Percentiles rank a stretch among this genome's conserved stretches.
phyloP scores from a whole-genome alignment of 805 yeast species.

The Candida sanyiensis region DNA sequence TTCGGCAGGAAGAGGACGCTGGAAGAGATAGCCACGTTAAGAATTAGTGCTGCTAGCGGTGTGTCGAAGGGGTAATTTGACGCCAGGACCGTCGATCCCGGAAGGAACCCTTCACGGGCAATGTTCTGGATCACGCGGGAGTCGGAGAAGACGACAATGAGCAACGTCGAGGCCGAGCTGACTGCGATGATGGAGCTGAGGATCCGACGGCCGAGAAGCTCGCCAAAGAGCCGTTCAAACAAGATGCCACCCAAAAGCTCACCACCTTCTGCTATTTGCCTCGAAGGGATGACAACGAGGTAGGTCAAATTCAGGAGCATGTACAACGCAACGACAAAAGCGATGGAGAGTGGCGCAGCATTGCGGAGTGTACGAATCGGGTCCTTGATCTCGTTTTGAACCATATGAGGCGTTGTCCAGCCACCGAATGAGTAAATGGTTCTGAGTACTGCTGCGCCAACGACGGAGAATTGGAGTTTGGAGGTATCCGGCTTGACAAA shows the following conservation, averaged over 20 bases:
- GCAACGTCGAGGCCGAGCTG: conserved; percentile 52
- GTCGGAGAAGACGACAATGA: conserved; percentile 51
- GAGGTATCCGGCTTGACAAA: conserved; percentile 27
- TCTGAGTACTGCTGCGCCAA: conserved; percentile 49
- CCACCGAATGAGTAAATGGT: conserved; percentile 54
- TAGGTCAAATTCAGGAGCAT: conserved; percentile 49
- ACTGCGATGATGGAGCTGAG: conserved; percentile 50
- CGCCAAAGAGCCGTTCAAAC: conserved; percentile 49
- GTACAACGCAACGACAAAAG: conserved; percentile 41
- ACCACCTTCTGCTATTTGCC: conserved; percentile 46
- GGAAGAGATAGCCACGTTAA: conserved; percentile 28
- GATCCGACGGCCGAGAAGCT: conserved; percentile 41
- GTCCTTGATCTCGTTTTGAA: conserved; percentile 51
- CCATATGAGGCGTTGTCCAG: conserved; percentile 54
- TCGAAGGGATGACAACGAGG: conserved; percentile 42
- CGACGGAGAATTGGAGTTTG: conserved; percentile 34
- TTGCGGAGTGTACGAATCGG: conserved; percentile 49
- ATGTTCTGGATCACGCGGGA: conserved; percentile 56
- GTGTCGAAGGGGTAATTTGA: conserved; percentile 52
- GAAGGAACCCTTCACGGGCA: conserved; percentile 54
- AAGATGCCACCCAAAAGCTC: conserved; percentile 50
- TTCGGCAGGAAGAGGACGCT: conserved; percentile 29
- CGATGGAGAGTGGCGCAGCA: conserved; percentile 51
- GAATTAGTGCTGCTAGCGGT: conserved; percentile 43
- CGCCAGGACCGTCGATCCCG: conserved; percentile 44